These are phyloP conservation scores for Candida ascalaphidarum DNA, from an alignment of 805 yeast species.

Conservation along the genomic window DNA sequence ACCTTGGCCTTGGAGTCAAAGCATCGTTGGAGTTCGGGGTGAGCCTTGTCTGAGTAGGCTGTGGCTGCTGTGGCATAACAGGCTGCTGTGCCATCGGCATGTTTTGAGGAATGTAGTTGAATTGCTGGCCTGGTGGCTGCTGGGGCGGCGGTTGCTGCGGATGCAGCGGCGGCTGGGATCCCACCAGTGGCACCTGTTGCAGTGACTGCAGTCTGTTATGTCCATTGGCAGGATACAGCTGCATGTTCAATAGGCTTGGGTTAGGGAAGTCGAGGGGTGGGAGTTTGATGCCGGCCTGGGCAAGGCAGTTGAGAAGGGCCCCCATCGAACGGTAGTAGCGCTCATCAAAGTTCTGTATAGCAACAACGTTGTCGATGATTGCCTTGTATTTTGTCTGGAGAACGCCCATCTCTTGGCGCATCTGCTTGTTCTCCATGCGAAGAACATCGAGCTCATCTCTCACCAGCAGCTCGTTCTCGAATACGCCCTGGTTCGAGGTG, in stretches of 20 bases:
- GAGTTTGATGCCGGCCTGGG: conserved; percentile 56
- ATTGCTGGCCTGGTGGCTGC: conserved; percentile 1
- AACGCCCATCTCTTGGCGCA: conserved; percentile 26
- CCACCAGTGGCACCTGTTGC: no score
- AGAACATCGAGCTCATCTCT: conserved; percentile 24
- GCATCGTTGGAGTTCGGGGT: conserved; percentile 5
- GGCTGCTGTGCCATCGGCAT: no score
- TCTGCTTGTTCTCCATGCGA: conserved; percentile 20
- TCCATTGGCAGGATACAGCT: conserved; percentile 6
- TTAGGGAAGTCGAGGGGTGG: conserved; percentile 55
- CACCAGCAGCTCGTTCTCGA: conserved; percentile 2
- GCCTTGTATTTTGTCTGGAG: conserved; percentile 55
- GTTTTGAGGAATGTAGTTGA: no score
- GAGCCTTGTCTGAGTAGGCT: no score
- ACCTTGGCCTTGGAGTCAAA: conserved; percentile 7
- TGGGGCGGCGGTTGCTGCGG: conserved; percentile 1
- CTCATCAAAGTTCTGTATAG: conserved; percentile 50
- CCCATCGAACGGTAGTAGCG: conserved; percentile 45
- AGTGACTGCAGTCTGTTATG: conserved; percentile 2
- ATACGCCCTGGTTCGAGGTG: no score
- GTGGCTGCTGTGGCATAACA: neutral
- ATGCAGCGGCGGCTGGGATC: neutral
- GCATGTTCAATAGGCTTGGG: conserved; percentile 15
- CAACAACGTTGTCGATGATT: conserved; percentile 51
- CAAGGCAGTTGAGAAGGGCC: conserved; percentile 39